Evolutionary conservation across 495 filamentous ascomycete genomes (phyloP), one percentile per base, ranked within the genome.

Genomic region (Emericellopsis terricola): DNA sequence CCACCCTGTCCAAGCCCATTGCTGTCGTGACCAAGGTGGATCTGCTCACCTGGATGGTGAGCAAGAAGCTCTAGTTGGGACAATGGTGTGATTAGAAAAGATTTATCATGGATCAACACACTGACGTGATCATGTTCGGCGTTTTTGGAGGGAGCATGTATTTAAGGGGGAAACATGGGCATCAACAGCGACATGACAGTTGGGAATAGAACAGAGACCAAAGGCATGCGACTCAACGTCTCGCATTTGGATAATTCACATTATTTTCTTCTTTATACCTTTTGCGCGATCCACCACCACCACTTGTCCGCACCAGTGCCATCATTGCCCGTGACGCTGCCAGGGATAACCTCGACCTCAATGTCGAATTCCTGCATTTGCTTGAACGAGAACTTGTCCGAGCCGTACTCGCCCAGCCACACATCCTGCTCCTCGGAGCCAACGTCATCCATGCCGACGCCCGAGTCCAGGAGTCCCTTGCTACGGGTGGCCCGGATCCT

Each of bases 1-100:
- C 65, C 17, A 54, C 45, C 28, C 62, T 53, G 16, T 55, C 83
- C 48, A 84, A 76, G 59, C 85, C 91, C 4, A 63, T 85, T 21
- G 89, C 91, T 13, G 73, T 97, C 7, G 87, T 85, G 3, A 96
- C 89, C 19, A 97, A 97, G 67, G 89, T 97, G 13, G 89, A 97
- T 60, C 51, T 97, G 42, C 55, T 97, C 45, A 75, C 73, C n/a
- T 97, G 81, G 73, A 64, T 97, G 69, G 72, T 94, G 13, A 87
- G 75, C 61, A 71, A 81, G 48, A 50, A 52, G 51, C 33, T 43
- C 15, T 47, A 40, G 19, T 19, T 8, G 9, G 32, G 30, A 15
- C n/a, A 27, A 7, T 7, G 7, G 19, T 29, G 14, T 5, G 14
- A 30, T 20, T 19, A 16, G 3, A 11, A 1, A 16, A 11, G 7